Evolutionary conservation across 495 filamentous ascomycete genomes (phyloP), one percentile per base, ranked within the genome.

Genomic region (Penicillium cataractarum): DNA sequence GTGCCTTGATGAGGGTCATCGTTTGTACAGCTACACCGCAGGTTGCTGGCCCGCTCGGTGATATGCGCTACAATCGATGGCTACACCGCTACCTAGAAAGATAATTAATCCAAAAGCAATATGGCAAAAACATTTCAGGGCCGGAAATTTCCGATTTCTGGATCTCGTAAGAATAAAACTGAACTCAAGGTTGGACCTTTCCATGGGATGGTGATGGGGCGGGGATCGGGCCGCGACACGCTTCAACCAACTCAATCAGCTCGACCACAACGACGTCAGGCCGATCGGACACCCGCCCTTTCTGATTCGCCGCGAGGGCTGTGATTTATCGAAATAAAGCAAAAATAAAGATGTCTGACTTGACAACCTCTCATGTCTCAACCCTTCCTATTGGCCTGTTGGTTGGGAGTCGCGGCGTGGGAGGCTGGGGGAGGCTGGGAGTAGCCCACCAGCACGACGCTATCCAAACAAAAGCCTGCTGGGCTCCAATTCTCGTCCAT

Each of bases 351-450:
- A 50, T 65, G 55, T 63, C 63, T 65, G 40, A 59, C 26, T 64
- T 27, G 51, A 57, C 42, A 65, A 50, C 57, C 60, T 64, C 61
- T 26, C 37, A 44, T 68, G 65, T 65, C 63, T 68, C 44, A 71
- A 44, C 58, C 51, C 54, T 64, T 53, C 57, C 44, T 65, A 72
- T 72, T 71, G 70, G 68, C 31, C 22, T 65, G 52, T 51, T 51
- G 31, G 26, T 27, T 59, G 46, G 21, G 21, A 24, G 22, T 59
- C 35, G 46, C 54, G 46, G 15, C 52, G 53, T 42, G 42, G 66
- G 70, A 61, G 70, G 70, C 70, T 72, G 70, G 70, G 65, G 70
- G 70, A 62, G 70, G 70, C 70, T 72, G 70, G 70, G 69, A 65
- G 48, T 33, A 59, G 65, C 51, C 58, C 51, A 66, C 63, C 63